Conservation (phyloP, 1,284 basidiomycete genomes). For the Ustilago nuda region DNA sequence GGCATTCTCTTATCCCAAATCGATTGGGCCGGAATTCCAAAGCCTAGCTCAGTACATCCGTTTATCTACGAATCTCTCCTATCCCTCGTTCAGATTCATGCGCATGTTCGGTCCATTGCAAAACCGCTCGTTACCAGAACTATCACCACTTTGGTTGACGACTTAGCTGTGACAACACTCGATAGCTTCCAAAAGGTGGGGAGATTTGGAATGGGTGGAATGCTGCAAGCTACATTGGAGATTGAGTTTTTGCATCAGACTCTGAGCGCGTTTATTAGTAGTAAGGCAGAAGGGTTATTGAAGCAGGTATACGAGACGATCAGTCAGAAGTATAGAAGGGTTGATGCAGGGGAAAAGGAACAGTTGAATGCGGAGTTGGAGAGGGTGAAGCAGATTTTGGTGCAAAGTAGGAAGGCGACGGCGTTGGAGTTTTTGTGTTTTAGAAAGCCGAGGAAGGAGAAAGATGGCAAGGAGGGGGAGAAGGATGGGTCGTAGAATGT, state of each 20-base stretch:
- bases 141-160: conserved; percentile 84
- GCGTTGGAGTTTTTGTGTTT: conserved; percentile 92
- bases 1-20: conserved; percentile 84
- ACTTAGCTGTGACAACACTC: conserved; percentile 83
- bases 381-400: conserved; percentile 87
- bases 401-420: conserved; percentile 86
- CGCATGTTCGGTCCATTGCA: conserved; percentile 84
- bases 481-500: background rate
- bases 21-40: conserved; percentile 90
- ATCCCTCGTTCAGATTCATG: conserved; percentile 89
- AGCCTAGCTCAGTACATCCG: conserved; percentile 85
- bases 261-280: conserved; percentile 85
- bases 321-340: conserved; percentile 80
- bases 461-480: background rate
- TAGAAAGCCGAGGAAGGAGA: conserved; percentile 29
- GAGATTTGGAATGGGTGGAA: conserved; percentile 95
- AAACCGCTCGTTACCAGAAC: conserved; percentile 82
- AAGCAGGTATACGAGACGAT: conserved; percentile 94
- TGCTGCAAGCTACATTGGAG: conserved; percentile 97
- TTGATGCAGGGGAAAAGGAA: conserved; percentile 10
- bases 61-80: conserved; percentile 93
- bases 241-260: conserved; percentile 99
- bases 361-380: conserved; percentile 79
- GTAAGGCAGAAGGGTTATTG: conserved; percentile 81
- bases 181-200: conserved; percentile 85